Conservation (phyloP, 768 basidiomycete species). For the Podaxis sp. region DNA sequence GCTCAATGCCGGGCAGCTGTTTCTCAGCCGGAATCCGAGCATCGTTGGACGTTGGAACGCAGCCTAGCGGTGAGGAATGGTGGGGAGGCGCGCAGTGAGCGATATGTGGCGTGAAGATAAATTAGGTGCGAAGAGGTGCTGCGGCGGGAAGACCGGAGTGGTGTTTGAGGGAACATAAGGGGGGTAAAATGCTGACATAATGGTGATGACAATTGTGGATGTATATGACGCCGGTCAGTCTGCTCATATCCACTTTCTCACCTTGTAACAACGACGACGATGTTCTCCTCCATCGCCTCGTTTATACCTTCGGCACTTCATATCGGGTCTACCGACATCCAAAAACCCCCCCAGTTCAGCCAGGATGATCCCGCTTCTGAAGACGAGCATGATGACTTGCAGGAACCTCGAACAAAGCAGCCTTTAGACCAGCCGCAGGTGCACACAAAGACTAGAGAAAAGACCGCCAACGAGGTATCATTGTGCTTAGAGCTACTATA, state of each 20-base stretch:
- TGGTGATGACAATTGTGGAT: neutral
- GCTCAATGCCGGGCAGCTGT: neutral
- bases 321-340: conserved; percentile 18
- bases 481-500: neutral
- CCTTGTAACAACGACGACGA: conserved; percentile 17
- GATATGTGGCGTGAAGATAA: neutral
- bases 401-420: conserved; percentile 7
- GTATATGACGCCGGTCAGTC: conserved; percentile 10
- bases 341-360: conserved; percentile 20
- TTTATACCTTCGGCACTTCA: conserved; percentile 48
- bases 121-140: neutral
- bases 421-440: conserved; percentile 9
- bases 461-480: conserved; percentile 25
- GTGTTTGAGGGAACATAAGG: neutral
- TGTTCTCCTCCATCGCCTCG: conserved; percentile 51
- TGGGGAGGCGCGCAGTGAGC: neutral
- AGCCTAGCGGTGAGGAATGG: neutral
- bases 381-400: conserved; percentile 26
- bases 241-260: conserved; percentile 3
- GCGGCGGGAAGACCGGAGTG: neutral
- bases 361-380: conserved; percentile 21
- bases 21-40: neutral
- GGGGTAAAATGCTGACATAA: conserved; percentile 8
- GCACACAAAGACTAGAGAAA: conserved; percentile 14
- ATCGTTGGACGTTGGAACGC: neutral